phyloP scores from a whole-genome alignment of 805 yeast species.

The Cyberlindnera petersonii region DNA sequence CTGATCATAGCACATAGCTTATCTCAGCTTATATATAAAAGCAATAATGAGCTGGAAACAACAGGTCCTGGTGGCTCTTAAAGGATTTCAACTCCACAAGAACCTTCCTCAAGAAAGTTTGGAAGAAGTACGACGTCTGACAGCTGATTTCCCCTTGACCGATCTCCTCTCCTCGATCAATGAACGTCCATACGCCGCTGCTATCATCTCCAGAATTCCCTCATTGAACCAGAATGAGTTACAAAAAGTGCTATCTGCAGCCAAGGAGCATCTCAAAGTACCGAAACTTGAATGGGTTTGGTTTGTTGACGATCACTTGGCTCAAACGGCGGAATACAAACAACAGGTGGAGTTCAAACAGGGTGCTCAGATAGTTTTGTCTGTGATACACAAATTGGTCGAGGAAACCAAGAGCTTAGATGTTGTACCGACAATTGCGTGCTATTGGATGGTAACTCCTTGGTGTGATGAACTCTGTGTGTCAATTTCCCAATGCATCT shows the following conservation, averaged over 20 bases:
- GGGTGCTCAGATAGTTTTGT: slow-evolving; percentile 2
- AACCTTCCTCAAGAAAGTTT: not conserved
- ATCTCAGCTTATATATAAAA: too few species aligned
- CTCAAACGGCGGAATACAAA: slow-evolving; percentile 8
- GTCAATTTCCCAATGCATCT: slow-evolving; percentile 1
- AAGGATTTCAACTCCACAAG: not conserved
- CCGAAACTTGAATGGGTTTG: slow-evolving; percentile 19
- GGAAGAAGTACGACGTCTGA: not conserved
- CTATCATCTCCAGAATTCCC: not conserved
- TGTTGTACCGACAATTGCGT: slow-evolving; percentile 1
- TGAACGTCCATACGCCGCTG: slow-evolving; percentile 7
- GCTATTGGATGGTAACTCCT: slow-evolving; percentile 14
- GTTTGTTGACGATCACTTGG: slow-evolving; percentile 19
- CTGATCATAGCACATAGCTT: not conserved
- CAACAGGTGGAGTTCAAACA: slow-evolving; percentile 14
- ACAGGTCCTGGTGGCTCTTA: not conserved
- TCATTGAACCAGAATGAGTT: not conserved
- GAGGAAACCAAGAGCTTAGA: not conserved
- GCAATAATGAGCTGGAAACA: slow-evolving; percentile 1
- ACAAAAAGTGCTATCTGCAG: not conserved
- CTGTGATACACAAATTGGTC: slow-evolving; percentile 5
- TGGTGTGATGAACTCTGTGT: slow-evolving; percentile 20
- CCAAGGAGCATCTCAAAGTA: not conserved
- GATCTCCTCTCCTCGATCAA: not conserved
- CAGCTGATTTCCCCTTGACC: slow-evolving; percentile 1